Evolutionary conservation across 1,284 basidiomycete species (phyloP), one percentile per base, ranked within the genome.

Genomic region (Fomes fomentarius): DNA sequence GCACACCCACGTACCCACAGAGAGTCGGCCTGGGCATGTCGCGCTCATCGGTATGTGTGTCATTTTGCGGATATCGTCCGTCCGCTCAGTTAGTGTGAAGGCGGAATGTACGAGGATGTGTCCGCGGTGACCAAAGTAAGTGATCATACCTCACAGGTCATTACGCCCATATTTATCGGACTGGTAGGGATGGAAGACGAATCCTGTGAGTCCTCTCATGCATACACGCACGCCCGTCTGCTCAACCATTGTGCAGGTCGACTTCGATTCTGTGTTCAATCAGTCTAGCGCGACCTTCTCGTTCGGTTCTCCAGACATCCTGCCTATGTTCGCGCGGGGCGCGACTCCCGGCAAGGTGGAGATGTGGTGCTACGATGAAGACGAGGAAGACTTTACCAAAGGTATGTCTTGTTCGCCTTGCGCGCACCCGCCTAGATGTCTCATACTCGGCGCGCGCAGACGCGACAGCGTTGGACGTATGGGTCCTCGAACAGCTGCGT

Each of bases 61-160:
- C 50, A 38, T 56, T 22, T 11, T 15, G 14, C 31, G 22, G 10
- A 31, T 43, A 88, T n/a, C n/a, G n/a, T n/a, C n/a, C n/a, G n/a
- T n/a, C n/a, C n/a, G n/a, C n/a, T n/a, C n/a, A n/a, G n/a, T n/a
- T n/a, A n/a, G n/a, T n/a, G n/a, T n/a, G n/a, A n/a, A n/a, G 86
- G 81, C 33, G 93, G 93, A 8, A 94, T 95, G 91, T 95, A 96
- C 68, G 94, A 96, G 70, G 93, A 96, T 64, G 92, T 94, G 5
- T 93, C 90, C 5, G 93, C 93, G 12, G 93, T 96, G 26, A 94
- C 89, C 58, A 91, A 88, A 84, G 85, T 86, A 71, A 61, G 75
- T 56, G 21, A 34, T 28, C 19, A 1, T 19, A 50, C 15, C 21
- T 34, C n/a, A 21, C 24, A 45, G 15, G 38, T 39, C 8, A 19